A percentile compares a stretch with the other conserved stretches of the same genome.
Evolutionary conservation across 106 monocot species (phyloP).

Genomic region (Chionographis japonica): DNA sequence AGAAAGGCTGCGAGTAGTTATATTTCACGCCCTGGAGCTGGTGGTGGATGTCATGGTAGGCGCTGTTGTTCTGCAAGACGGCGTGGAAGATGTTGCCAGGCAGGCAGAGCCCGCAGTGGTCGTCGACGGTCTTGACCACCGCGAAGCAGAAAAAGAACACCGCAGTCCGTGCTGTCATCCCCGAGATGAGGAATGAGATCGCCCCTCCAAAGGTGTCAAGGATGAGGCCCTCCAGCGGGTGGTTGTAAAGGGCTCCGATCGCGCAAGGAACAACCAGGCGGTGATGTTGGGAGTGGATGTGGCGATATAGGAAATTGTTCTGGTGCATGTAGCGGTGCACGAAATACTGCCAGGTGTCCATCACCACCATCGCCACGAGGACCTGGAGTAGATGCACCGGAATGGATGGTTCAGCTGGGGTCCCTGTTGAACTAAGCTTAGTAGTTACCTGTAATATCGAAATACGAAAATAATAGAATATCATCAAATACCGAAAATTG

Average conservation of each 20-base stretch:
- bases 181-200: conserved; percentile 53
- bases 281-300: conserved; percentile 67
- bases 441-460: conserved; percentile 34
- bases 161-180: conserved; percentile 56
- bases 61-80: conserved; percentile 57
- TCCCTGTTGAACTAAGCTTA: conserved; percentile 14
- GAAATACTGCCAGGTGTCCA: conserved; percentile 95
- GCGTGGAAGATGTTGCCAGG: conserved; percentile 48
- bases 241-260: conserved; percentile 57
- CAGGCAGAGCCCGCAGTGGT: conserved; percentile 55
- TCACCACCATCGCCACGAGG: conserved; percentile 63
- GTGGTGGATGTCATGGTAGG: conserved; percentile 65
- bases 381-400: conserved; percentile 50
- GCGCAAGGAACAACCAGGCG: conserved; percentile 55
- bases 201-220: conserved; percentile 59
- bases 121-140: conserved; percentile 48
- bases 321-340: conserved; percentile 90
- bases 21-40: conserved; percentile 56
- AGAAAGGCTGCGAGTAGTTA: conserved; percentile 65
- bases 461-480: neutral
- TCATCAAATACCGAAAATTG: neutral
- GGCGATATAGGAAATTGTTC: conserved; percentile 75
- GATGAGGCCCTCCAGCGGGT: conserved; percentile 60
- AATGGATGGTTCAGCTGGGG: conserved; percentile 33
- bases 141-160: conserved; percentile 61